phyloP scores from a whole-genome alignment of 2,329 filamentous ascomycete genomes.

The Thielaviopsis musarum region DNA sequence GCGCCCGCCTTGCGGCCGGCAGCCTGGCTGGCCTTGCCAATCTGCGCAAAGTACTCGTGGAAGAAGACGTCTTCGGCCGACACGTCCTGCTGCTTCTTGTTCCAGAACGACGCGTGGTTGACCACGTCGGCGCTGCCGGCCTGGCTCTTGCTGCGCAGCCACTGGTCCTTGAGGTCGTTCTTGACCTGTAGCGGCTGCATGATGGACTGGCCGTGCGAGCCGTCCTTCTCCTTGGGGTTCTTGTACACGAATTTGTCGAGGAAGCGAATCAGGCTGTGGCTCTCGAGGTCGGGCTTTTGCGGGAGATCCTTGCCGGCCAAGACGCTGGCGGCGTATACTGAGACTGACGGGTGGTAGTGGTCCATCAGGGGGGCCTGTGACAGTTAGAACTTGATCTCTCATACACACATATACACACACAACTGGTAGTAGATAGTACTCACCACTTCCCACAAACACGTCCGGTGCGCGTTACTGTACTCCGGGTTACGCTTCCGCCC shows the following conservation, averaged over 20 bases:
- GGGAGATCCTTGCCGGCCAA: constrained; percentile 53
- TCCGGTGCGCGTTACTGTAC: constrained; percentile 81
- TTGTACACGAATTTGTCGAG: constrained; percentile 97
- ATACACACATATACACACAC: neutral
- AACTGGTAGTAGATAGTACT: constrained; percentile 19
- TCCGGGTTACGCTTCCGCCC: constrained; percentile 82
- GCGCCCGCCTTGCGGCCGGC: constrained; percentile 29
- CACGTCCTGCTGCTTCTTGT: constrained; percentile 73
- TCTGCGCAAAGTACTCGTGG: constrained; percentile 81
- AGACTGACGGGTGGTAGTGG: constrained; percentile 89
- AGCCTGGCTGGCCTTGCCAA: constrained; percentile 44
- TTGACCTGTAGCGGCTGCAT: constrained; percentile 70
- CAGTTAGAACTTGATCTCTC: constrained; percentile 13
- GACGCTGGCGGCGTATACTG: constrained; percentile 61
- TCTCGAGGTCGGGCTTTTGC: constrained; percentile 76
- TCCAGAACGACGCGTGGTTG: constrained; percentile 84
- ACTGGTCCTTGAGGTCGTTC: constrained; percentile 37
- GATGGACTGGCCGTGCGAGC: constrained; percentile 66
- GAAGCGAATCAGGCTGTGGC: constrained; percentile 87
- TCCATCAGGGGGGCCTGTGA: constrained; percentile 44
- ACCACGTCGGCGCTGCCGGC: constrained; percentile 30
- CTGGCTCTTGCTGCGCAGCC: constrained; percentile 34
- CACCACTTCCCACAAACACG: constrained; percentile 84
- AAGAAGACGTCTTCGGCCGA: constrained; percentile 93
- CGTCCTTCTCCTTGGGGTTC: constrained; percentile 59